These are phyloP conservation scores for Epichloe aotearoae DNA, from an alignment of 2,329 filamentous ascomycete species.

Conservation along the genomic window DNA sequence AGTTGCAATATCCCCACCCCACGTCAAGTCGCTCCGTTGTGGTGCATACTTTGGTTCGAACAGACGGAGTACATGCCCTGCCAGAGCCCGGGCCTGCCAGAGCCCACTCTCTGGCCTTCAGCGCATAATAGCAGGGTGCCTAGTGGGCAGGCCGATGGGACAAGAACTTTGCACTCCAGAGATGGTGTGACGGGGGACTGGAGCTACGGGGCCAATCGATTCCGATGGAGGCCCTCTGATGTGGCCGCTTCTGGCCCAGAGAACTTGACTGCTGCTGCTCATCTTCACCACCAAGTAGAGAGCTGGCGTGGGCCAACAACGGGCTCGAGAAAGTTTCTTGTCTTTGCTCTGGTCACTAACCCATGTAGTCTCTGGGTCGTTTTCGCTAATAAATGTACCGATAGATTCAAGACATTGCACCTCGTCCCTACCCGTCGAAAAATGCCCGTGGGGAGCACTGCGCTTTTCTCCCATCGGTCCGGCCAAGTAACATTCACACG, in stretches of 20 bases:
- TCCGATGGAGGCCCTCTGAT: neutral
- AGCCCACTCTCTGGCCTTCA: neutral
- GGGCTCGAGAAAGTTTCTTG: neutral
- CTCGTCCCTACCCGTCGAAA: neutral
- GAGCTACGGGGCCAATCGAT: neutral
- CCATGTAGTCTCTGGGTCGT: neutral
- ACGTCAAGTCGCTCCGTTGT: no score
- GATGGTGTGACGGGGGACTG: neutral
- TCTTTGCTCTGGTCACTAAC: neutral
- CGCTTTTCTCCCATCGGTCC: neutral
- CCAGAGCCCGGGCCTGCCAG: neutral
- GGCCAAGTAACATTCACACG: neutral
- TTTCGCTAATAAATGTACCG: neutral
- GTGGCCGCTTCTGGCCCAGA: neutral
- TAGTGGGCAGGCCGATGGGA: neutral
- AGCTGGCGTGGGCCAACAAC: neutral
- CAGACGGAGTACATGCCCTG: neutral
- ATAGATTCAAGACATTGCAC: neutral
- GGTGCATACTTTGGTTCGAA: no score
- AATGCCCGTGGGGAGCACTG: constrained; percentile 1
- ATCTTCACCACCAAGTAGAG: neutral
- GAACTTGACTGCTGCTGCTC: neutral
- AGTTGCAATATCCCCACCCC: no score
- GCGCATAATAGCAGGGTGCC: neutral
- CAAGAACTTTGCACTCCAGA: neutral